Evolutionary conservation across 345 rosid genomes (phyloP), one percentile per base, ranked within the genome.

Genomic region (Salix purpurea): DNA sequence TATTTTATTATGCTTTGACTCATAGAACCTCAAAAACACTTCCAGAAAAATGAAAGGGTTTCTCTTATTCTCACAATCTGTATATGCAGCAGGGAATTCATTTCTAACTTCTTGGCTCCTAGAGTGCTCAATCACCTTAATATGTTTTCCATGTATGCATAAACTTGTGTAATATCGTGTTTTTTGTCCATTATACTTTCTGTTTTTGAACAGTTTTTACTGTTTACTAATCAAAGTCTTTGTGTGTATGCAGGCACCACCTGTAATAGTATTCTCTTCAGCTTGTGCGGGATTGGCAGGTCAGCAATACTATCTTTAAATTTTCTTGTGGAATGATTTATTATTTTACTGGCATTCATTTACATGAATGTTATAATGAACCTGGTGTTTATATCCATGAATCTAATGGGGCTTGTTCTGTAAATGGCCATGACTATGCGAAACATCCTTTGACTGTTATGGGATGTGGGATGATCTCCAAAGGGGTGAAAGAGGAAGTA

Each of bases 271-370:
- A 56, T 88, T 91, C 91, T 90, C 99, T 76, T 90, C 97, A 30
- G 92, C 96, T 70, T 95, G 94, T 83, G 97, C 97, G 34, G 96
- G 97, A 42, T 83, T 93, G 82, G 87, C 91, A 88, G 97, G 99
- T 93, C 42, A 70, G 86, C 67, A 74, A 19, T 65, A 18, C 44
- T 64, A 23, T 69, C 42, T 28, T 34, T n/a, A 26, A 65, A 15
- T 6, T 11, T 28, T 69, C 24, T 9, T 48, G 15, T 64, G 42
- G 32, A 15, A 30, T 18, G 39, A 28, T 16, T 1, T 13, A 66
- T 58, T 0, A 21, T 30, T 24, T 74, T 40, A 15, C 23, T 60
- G 3, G 39, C 26, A n/a, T 40, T 4, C n/a, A 26, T 16, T 12
- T 6, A 13, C 4, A 28, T 10, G 42, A 30, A 58, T 21, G 4